Evolutionary conservation across 225 moss, liverwort and hornwort genomes (phyloP), one percentile per base, ranked within the genome.

Genomic region (Lunularia cruciata): DNA sequence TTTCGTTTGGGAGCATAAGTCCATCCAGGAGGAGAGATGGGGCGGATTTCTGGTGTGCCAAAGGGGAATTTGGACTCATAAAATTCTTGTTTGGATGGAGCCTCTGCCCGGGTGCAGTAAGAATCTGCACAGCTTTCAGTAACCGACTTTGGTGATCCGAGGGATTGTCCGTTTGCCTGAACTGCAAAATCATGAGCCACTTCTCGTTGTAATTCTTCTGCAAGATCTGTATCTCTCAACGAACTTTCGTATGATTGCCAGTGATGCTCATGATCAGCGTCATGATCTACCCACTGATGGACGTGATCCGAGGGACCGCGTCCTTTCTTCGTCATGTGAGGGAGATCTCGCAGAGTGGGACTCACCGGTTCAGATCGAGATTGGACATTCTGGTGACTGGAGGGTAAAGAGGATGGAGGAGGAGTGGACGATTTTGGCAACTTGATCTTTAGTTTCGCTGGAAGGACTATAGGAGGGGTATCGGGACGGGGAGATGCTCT

Each of bases 11-110:
- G 69, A 30, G 69, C 38, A 28, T 69, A 69, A 0, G 69, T 69
- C 69, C 69, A 69, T 40, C 69, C 69, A 6, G 69, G 56, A 25
- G 69, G 69, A 18, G 69, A 69, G 10, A 69, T 69, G 42, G 69
- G 56, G 11, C 57, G 69, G 22, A 34, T 11, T 33, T 35, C 32
- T 3, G 56, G 56, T 26, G 27, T 32, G 8, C 56, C 55, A 20
- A 56, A 57, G 8, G 69, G 69, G 27, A 69, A 69, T 22, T 69
- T 69, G 39, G 69, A 30, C 39, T 68, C 68, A 16, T 39, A 38
- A 14, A 15, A 8, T 39, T 68, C 51, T 11, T 39, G 68, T 25
- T 15, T 68, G 27, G 55, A 27, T 13, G 68, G 68, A 16, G 36
- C 25, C 34, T 57, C 56, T 38, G 54, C 15, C 25, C 39, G 56